A percentile compares a stretch with the other conserved stretches of the same genome.
phyloP scores from a whole-genome alignment of 108 stramenopile species.

The Pelagomonas calceolata region DNA sequence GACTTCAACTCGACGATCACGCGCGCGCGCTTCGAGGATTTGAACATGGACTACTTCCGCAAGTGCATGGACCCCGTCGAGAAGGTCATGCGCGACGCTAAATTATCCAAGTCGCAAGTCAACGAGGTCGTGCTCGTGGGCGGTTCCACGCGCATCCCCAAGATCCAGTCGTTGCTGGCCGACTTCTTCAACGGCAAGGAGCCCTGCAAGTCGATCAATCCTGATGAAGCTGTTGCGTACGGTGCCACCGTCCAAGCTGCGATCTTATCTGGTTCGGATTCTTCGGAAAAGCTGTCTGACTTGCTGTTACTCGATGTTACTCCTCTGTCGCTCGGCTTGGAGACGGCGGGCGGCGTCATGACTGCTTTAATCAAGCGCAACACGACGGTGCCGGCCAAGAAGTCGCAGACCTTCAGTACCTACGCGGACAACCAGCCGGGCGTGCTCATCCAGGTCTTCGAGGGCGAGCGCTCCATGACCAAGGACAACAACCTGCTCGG shows the following conservation, averaged over 20 bases:
- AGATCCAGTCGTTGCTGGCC: slow-evolving; percentile 79
- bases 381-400: slow-evolving; percentile 92
- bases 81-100: slow-evolving; percentile 92
- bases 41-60: slow-evolving; percentile 97
- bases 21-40: slow-evolving; percentile 86
- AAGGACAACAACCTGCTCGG: slow-evolving; percentile 98
- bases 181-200: slow-evolving; percentile 99
- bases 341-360: slow-evolving; percentile 92
- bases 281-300: slow-evolving; percentile 88
- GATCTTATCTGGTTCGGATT: slow-evolving; percentile 82
- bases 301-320: slow-evolving; percentile 94
- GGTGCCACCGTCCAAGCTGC: slow-evolving; percentile 91
- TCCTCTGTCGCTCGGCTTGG: slow-evolving; percentile 92
- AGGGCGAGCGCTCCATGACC: slow-evolving; percentile 98
- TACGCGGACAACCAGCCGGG: slow-evolving; percentile 99
- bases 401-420: slow-evolving; percentile 96
- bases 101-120: slow-evolving; percentile 86
- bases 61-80: slow-evolving; percentile 97
- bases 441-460: slow-evolving; percentile 96
- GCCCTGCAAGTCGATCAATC: slow-evolving; percentile 92
- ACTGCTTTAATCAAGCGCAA: slow-evolving; percentile 85
- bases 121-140: slow-evolving; percentile 94
- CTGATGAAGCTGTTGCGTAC: slow-evolving; percentile 90
- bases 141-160: slow-evolving; percentile 97
- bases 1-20: slow-evolving; percentile 99